phyloP scores from a whole-genome alignment of 352 stramenopile species.

The Phytophthora fragariae region DNA sequence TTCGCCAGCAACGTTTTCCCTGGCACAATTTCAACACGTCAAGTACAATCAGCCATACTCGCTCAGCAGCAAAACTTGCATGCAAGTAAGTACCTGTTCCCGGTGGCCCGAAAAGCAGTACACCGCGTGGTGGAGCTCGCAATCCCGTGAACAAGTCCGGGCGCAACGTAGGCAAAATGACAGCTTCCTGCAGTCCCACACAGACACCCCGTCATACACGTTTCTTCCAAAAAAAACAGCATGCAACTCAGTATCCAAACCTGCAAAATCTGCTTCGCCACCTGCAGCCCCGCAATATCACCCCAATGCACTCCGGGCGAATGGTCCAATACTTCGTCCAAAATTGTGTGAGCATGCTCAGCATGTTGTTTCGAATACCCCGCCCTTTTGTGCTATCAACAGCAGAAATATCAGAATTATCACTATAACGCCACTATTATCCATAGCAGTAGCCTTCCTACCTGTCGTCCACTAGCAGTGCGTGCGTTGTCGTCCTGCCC shows the following conservation, averaged over 20 bases:
- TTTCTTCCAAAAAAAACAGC: not conserved
- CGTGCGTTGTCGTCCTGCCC: slow-evolving; percentile 2
- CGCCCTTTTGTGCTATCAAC: slow-evolving; percentile 27
- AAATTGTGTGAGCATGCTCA: slow-evolving; percentile 74
- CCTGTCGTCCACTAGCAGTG: slow-evolving; percentile 22
- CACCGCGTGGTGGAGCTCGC: slow-evolving; percentile 68
- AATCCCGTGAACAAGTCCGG: slow-evolving; percentile 88
- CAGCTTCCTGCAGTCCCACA: slow-evolving; percentile 63
- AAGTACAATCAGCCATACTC: not conserved
- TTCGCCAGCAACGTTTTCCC: slow-evolving; percentile 88
- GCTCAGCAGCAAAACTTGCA: not conserved
- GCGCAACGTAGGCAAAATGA: slow-evolving; percentile 85
- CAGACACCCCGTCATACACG: not conserved
- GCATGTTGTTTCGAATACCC: slow-evolving; percentile 65
- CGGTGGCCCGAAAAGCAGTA: slow-evolving; percentile 84
- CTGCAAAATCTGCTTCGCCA: slow-evolving; percentile 91
- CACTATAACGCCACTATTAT: not conserved
- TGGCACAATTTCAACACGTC: slow-evolving; percentile 10
- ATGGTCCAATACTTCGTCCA: slow-evolving; percentile 86
- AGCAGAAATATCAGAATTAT: not conserved
- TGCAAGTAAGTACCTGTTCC: slow-evolving; percentile 61
- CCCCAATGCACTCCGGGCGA: slow-evolving; percentile 83
- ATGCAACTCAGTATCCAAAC: slow-evolving; percentile 28
- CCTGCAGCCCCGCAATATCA: slow-evolving; percentile 82
- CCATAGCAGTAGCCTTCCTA: slow-evolving; percentile 3